A percentile compares a stretch with the other conserved stretches of the same genome.
These are phyloP conservation scores for Entomortierella beljakovae DNA, from an alignment of 192 early-diverging fungal genomes.

Conservation along the genomic window DNA sequence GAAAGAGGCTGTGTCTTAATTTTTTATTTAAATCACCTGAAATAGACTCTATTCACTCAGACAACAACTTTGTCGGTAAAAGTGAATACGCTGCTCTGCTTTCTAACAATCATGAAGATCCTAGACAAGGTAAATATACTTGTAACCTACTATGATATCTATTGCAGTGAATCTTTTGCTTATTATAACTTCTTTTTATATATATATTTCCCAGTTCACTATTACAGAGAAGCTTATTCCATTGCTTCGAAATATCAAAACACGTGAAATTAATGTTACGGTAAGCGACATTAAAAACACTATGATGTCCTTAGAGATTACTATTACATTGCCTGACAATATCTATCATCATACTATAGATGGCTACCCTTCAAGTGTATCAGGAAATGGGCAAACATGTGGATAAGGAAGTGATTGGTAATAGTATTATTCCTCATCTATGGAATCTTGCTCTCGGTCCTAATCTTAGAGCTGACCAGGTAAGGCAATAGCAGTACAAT, in stretches of 20 bases:
- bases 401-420: slow-evolving; percentile 81
- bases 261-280: slow-evolving; percentile 80
- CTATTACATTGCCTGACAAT: background rate
- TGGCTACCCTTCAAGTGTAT: slow-evolving; percentile 84
- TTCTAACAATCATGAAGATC: slow-evolving; percentile 74
- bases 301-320: background rate
- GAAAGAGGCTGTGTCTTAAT: background rate
- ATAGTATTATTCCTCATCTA: slow-evolving; percentile 79
- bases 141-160: background rate
- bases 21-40: background rate
- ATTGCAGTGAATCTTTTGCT: background rate
- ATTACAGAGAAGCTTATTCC: slow-evolving; percentile 84
- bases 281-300: slow-evolving; percentile 35
- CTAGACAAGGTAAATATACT: slow-evolving; percentile 69
- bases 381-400: slow-evolving; percentile 79
- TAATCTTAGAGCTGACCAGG: slow-evolving; percentile 76
- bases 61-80: slow-evolving; percentile 78
- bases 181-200: background rate
- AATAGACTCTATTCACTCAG: slow-evolving; percentile 73
- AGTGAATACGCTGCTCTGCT: slow-evolving; percentile 74
- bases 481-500: slow-evolving; percentile 22
- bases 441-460: slow-evolving; percentile 82
- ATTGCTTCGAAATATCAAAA: slow-evolving; percentile 77
- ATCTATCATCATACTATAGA: slow-evolving; percentile 27
- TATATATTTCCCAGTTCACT: slow-evolving; percentile 53